Evolutionary conservation across 805 yeast genomes (phyloP).

Genomic region (Lachancea cidri): DNA sequence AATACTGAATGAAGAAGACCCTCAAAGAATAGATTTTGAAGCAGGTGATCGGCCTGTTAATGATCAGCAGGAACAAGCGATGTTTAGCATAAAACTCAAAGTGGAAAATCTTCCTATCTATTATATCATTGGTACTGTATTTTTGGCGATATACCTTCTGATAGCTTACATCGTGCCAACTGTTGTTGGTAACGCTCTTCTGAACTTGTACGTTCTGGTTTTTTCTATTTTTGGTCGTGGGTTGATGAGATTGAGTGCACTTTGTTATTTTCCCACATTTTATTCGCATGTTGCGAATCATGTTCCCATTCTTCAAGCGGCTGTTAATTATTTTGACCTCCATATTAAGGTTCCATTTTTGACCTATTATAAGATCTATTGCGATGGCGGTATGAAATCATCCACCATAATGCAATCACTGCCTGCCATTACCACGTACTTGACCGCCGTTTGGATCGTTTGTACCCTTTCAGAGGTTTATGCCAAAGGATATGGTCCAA

Average conservation of each 20-base stretch:
- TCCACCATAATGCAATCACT: conserved; percentile 24
- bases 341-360: conserved; percentile 9
- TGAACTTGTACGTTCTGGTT: conserved; percentile 16
- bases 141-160: conserved; percentile 35
- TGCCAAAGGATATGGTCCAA: conserved; percentile 23
- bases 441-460: conserved; percentile 21
- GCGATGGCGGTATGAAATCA: conserved; percentile 15
- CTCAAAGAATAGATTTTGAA: conserved; percentile 4
- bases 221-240: conserved; percentile 13
- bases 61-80: conserved; percentile 21
- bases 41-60: conserved; percentile 10
- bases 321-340: conserved; percentile 14
- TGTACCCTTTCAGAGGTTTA: conserved; percentile 23
- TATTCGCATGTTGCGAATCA: not conserved
- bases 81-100: conserved; percentile 25
- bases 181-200: conserved; percentile 36
- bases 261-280: conserved; percentile 1
- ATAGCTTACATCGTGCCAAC: conserved; percentile 46
- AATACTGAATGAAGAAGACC: conserved; percentile 1
- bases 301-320: conserved; percentile 4
- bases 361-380: conserved; percentile 18
- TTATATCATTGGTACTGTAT: conserved; percentile 25
- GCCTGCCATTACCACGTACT: conserved; percentile 27
- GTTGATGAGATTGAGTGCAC: conserved; percentile 8
- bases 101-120: conserved; percentile 21